phyloP scores from a whole-genome alignment of 2,329 filamentous ascomycete genomes.

The Penicillium sp. region DNA sequence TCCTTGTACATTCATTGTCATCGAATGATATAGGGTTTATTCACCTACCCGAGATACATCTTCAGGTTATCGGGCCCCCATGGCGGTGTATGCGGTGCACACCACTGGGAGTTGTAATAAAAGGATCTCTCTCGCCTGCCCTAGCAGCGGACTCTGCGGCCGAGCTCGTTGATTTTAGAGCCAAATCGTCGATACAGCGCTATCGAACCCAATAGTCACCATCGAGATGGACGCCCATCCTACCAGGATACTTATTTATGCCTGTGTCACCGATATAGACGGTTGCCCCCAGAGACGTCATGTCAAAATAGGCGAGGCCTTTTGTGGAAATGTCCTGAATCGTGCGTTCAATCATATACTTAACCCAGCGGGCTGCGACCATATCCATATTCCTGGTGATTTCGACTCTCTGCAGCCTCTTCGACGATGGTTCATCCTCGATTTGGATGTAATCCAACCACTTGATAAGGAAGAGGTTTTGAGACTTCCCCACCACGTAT shows the following conservation, averaged over 20 bases:
- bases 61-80: no score
- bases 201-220: no score
- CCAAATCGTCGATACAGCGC: no score
- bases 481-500: neutral
- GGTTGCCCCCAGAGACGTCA: conserved; percentile 23
- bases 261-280: conserved; percentile 23
- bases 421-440: conserved; percentile 9
- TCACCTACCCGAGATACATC: no score
- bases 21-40: no score
- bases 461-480: neutral
- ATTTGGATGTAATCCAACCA: neutral
- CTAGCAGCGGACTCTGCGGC: no score
- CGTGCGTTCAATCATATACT: conserved; percentile 17
- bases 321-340: conserved; percentile 5
- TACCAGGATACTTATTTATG: conserved; percentile 18
- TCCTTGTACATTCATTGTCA: no score
- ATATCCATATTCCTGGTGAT: conserved; percentile 24
- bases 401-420: conserved; percentile 20
- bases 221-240: neutral
- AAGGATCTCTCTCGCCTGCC: no score
- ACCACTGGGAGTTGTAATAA: no score
- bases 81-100: no score
- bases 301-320: conserved; percentile 15
- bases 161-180: no score
- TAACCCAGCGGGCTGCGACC: conserved; percentile 21